Percentiles rank a stretch among this genome's conserved stretches.
Evolutionary conservation across 179 eudicot species (phyloP).

Genomic region (Spergularia azorica): DNA sequence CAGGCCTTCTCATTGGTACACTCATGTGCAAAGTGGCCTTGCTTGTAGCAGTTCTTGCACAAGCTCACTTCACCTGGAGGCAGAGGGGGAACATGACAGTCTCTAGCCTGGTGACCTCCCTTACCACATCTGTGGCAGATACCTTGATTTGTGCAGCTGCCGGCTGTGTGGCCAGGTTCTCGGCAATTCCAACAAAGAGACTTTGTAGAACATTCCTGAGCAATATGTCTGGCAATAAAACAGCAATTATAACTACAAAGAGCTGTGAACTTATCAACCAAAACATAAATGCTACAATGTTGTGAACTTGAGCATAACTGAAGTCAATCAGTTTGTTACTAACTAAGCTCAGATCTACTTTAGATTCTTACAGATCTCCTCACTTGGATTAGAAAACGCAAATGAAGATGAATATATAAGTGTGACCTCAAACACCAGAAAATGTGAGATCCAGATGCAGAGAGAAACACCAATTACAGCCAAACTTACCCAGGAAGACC

Average conservation of each 20-base stretch:
- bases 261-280: not conserved
- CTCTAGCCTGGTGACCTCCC: slow-evolving; percentile 74
- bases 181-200: slow-evolving; percentile 85
- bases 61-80: slow-evolving; percentile 81
- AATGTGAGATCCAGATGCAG: no score
- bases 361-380: no score
- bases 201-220: slow-evolving; percentile 71
- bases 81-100: slow-evolving; percentile 56
- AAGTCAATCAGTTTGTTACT: no score
- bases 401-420: no score
- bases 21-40: slow-evolving; percentile 66
- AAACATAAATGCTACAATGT: not conserved
- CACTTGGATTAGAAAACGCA: no score
- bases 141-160: slow-evolving; percentile 73
- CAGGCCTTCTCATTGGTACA: slow-evolving; percentile 90
- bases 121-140: slow-evolving; percentile 87
- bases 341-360: not conserved
- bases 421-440: no score
- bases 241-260: not conserved
- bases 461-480: not conserved
- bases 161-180: slow-evolving; percentile 85
- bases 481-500: slow-evolving; percentile 79
- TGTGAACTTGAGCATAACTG: no score
- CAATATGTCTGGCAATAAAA: slow-evolving; percentile 63
- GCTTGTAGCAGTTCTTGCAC: slow-evolving; percentile 86